Base-by-base conservation (phyloP, 805 yeast species). In the Candida ulmi region DNA sequence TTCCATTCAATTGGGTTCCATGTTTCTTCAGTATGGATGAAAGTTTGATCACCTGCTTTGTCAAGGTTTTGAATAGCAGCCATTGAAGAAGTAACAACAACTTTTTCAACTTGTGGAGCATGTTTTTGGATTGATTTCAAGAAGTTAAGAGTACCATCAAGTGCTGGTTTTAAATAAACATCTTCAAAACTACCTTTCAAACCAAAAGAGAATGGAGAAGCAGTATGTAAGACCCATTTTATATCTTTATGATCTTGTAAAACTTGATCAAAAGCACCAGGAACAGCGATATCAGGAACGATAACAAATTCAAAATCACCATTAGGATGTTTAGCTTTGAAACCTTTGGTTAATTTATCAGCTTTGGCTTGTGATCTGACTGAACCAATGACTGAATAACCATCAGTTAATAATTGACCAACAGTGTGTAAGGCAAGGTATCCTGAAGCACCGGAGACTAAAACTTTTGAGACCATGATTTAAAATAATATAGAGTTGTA, bases 1-100 rank as follows among this genome's bases (percentile, higher is more conserved):
- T 72, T 75, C 65, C 70, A 68, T 9, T 75, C 64, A 28, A 72
- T 61, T 27, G 69, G 71, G 40, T 76, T 76, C 75, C 80, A 74
- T 25, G 61, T 54, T 8, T 59, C 57, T 46, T 74, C 79, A 24
- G 61, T 64, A 39, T 61, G 57, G 9, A 57, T 52, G 16, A 58
- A 55, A 9, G 47, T 46, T 1, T 58, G 53, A 39, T 65, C 66
- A 19, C 39, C 45, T 18, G 61, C 61, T 28, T 56, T 52, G 3
- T 61, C 58, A 1, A 55, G 45, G 39, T 63, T 59, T 23, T 57
- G 35, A 18, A 71, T 58, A 28, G 78, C 66, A 8, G 71, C 76
- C 43, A 59, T 61, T 6, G 77, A 71, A 2, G 80, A 75, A n/a
- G 79, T 74, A 23, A 69, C 45, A 12, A 75, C 77, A n/a, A 75